A percentile compares a stretch with the other conserved stretches of the same genome.
Conservation (phyloP, 2,329 filamentous ascomycete species). For the Monilinia laxa region DNA sequence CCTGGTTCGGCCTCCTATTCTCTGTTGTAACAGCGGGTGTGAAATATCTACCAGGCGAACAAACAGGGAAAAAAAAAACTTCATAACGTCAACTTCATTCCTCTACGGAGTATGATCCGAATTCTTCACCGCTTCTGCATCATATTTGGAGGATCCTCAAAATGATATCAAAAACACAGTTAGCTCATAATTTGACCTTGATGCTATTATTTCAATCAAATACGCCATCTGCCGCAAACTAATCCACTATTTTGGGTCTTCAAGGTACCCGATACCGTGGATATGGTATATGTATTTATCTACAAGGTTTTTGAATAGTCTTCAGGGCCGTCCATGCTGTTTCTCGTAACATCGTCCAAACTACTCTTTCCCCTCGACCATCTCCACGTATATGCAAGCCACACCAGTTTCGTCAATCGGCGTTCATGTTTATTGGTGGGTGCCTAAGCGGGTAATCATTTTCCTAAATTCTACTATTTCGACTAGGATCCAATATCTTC, state of each 20-base stretch:
- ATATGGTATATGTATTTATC: conserved; percentile 20
- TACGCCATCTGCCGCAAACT: conserved; percentile 22
- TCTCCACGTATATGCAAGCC: conserved; percentile 24
- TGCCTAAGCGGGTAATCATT: conserved; percentile 17
- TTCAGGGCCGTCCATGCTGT: conserved; percentile 15
- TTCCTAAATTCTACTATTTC: conserved; percentile 18
- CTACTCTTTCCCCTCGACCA: conserved; percentile 4
- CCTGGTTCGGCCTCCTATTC: conserved; percentile 16
- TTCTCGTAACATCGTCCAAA: conserved; percentile 20
- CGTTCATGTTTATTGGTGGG: conserved; percentile 20
- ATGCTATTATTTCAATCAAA: conserved; percentile 17
- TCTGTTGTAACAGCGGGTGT: conserved; percentile 18
- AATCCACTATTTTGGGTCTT: conserved; percentile 19
- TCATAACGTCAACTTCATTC: conserved; percentile 2
- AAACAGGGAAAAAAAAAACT: conserved; percentile 12
- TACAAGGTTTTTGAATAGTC: conserved; percentile 21
- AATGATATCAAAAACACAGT: background rate
- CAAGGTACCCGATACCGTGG: conserved; percentile 23
- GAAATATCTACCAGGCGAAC: conserved; percentile 12
- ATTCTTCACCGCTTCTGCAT: conserved; percentile 18
- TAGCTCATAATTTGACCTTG: background rate
- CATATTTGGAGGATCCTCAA: background rate
- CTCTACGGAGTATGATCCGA: background rate
- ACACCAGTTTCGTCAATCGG: conserved; percentile 20
- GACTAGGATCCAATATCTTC: conserved; percentile 15